Percentiles rank a stretch among this genome's conserved stretches.
Evolutionary conservation across 1,139 yeast species (phyloP).

Genomic region (Kluyveromyces marxianus): DNA sequence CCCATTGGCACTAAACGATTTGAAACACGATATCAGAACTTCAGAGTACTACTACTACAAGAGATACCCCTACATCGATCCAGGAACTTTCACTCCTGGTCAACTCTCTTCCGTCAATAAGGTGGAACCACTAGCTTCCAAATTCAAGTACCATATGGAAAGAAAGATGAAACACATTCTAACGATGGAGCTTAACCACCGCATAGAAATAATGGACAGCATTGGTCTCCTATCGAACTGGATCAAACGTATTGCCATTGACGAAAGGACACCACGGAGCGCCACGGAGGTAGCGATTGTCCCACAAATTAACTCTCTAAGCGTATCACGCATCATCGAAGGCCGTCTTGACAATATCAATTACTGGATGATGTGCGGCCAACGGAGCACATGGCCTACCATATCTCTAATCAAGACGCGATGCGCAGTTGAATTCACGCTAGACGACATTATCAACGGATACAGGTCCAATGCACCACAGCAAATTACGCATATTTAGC

Average conservation of each 20-base stretch:
- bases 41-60: constrained; percentile 32
- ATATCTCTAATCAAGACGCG: constrained; percentile 81
- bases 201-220: constrained; percentile 72
- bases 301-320: constrained; percentile 73
- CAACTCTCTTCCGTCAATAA: constrained; percentile 28
- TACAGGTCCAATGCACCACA: too few relatives aligned
- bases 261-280: constrained; percentile 75
- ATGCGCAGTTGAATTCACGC: constrained; percentile 81
- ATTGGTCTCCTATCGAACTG: constrained; percentile 68
- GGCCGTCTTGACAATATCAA: constrained; percentile 63
- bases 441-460: constrained; percentile 46
- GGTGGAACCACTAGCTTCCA: constrained; percentile 40
- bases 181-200: constrained; percentile 70
- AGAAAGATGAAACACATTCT: constrained; percentile 33
- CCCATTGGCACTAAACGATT: constrained; percentile 75
- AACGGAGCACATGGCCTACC: constrained; percentile 89
- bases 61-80: constrained; percentile 22
- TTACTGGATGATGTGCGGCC: constrained; percentile 89
- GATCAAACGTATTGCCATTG: constrained; percentile 71
- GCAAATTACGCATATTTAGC: constrained; percentile 3
- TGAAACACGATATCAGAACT: constrained; percentile 49
- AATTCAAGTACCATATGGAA: constrained; percentile 37
- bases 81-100: constrained; percentile 8
- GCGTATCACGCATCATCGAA: constrained; percentile 53
- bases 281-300: constrained; percentile 82